These are phyloP conservation scores for Penicillium palitans DNA, from an alignment of 2,329 filamentous ascomycete species.

Conservation along the genomic window DNA sequence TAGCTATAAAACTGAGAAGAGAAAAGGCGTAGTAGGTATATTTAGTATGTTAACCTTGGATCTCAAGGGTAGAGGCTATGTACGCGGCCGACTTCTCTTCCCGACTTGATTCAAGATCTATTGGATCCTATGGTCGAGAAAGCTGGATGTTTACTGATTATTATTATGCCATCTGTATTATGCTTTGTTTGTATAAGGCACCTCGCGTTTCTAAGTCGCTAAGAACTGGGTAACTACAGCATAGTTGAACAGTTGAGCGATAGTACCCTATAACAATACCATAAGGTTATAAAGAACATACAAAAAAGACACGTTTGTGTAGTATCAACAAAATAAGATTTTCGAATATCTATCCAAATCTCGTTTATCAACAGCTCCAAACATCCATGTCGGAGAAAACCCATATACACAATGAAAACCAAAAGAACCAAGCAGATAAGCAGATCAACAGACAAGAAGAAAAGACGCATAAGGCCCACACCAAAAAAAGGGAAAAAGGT, in stretches of 20 bases:
- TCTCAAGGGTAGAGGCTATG: too few relatives aligned
- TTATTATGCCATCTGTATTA: neutral
- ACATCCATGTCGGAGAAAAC: constrained; percentile 5
- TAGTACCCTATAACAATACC: neutral
- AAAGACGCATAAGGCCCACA: constrained; percentile 3
- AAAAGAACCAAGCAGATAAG: neutral
- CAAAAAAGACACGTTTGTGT: neutral
- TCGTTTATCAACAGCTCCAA: constrained; percentile 19
- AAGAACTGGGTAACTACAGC: neutral
- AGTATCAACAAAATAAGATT: constrained; percentile 2
- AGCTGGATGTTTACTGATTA: too few relatives aligned
- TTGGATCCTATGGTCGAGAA: too few relatives aligned
- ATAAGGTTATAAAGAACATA: neutral
- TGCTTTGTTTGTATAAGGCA: too few relatives aligned
- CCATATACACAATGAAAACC: constrained; percentile 18
- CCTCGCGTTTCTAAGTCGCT: neutral
- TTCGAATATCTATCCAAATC: constrained; percentile 17
- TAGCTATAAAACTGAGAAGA: too few relatives aligned
- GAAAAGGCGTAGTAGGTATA: too few relatives aligned
- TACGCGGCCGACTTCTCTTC: too few relatives aligned
- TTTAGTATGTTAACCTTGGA: too few relatives aligned
- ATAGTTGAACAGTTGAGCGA: neutral
- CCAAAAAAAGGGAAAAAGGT: constrained; percentile 7
- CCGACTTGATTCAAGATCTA: too few relatives aligned
- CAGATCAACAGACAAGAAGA: constrained; percentile 17